Conservation (phyloP, 2,329 filamentous ascomycete species). For the Exophiala viscosa region DNA sequence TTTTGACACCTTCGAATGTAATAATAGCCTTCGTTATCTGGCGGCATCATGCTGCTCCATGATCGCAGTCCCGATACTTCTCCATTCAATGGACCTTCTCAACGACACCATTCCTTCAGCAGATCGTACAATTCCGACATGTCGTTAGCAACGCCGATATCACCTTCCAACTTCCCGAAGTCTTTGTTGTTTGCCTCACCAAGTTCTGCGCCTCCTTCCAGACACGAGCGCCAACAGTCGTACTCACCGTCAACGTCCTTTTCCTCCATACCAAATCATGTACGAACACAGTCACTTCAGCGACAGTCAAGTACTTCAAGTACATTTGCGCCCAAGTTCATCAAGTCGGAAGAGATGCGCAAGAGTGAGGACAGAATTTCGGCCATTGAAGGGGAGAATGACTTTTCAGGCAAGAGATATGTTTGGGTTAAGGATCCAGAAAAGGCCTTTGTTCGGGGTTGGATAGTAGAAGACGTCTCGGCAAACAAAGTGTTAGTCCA, state of each 20-base stretch:
- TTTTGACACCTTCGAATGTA: slow-evolving; percentile 1
- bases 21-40: slow-evolving; percentile 3
- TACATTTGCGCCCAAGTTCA: slow-evolving; percentile 95
- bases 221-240: slow-evolving; percentile 68
- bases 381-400: slow-evolving; percentile 93
- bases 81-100: slow-evolving; percentile 61
- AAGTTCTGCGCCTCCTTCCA: slow-evolving; percentile 39
- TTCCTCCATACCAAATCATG: slow-evolving; percentile 38
- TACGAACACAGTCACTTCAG: slow-evolving; percentile 58
- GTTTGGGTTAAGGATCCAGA: slow-evolving; percentile 92
- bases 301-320: slow-evolving; percentile 59
- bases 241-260: slow-evolving; percentile 54
- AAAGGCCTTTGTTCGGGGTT: slow-evolving; percentile 84
- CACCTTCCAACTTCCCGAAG: slow-evolving; percentile 57
- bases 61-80: slow-evolving; percentile 24
- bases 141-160: slow-evolving; percentile 26
- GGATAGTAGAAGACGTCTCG: slow-evolving; percentile 77
- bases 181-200: slow-evolving; percentile 70
- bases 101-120: slow-evolving; percentile 76
- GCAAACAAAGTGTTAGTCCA: slow-evolving; percentile 74
- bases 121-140: slow-evolving; percentile 59
- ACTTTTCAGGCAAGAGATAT: slow-evolving; percentile 97
- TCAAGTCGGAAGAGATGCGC: slow-evolving; percentile 77
- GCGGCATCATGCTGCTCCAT: slow-evolving; percentile 26
- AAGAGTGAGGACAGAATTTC: slow-evolving; percentile 53